phyloP scores from a whole-genome alignment of 331 rosid species.

The Pyracantha coccinea region DNA sequence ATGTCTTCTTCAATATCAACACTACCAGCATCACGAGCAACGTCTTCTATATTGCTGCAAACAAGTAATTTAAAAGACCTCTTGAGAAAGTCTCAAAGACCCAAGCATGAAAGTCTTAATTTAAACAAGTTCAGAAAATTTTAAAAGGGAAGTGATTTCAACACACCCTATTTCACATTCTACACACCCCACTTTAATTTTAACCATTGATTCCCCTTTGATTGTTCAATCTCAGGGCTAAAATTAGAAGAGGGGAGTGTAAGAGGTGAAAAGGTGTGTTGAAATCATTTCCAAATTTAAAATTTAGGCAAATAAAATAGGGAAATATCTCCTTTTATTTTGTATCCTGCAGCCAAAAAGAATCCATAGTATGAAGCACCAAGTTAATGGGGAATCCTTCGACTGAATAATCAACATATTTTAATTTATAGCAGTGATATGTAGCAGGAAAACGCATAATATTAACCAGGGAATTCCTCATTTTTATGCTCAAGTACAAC shows the following conservation, averaged over 20 bases:
- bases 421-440: background rate
- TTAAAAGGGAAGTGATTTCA: too few species aligned
- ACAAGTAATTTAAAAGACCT: slow-evolving; percentile 6
- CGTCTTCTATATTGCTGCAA: slow-evolving; percentile 92
- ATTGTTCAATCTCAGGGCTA: too few species aligned
- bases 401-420: background rate
- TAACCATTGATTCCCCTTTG: too few species aligned
- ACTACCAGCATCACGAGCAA: slow-evolving; percentile 86
- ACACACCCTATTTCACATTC: too few species aligned
- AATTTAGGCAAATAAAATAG: background rate
- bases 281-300: background rate
- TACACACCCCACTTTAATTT: too few species aligned
- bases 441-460: background rate
- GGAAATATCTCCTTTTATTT: background rate
- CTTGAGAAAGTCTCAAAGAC: background rate
- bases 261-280: too few species aligned
- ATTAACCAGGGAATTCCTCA: background rate
- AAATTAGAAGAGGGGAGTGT: too few species aligned
- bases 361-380: background rate
- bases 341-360: background rate
- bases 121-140: too few species aligned
- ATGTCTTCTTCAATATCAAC: slow-evolving; percentile 71
- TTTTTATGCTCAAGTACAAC: background rate
- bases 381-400: background rate
- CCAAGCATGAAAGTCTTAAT: too few species aligned